These are phyloP conservation scores for Bruguiera gymnorhiza DNA, from an alignment of 345 rosid species.

Conservation along the genomic window DNA sequence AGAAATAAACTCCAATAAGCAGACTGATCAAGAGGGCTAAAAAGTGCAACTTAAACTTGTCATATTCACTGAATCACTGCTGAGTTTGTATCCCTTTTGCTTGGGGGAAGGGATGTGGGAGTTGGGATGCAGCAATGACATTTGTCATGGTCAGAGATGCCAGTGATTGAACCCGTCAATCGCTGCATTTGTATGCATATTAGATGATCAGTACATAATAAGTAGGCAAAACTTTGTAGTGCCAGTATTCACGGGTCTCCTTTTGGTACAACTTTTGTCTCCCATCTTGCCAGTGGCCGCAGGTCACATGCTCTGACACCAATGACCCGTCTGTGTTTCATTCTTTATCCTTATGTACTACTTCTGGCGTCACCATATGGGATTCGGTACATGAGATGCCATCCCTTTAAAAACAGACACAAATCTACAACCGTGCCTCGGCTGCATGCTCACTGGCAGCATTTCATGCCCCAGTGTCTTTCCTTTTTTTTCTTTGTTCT, in stretches of 20 bases:
- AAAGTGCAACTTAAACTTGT: not conserved
- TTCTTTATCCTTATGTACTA: slow-evolving; percentile 36
- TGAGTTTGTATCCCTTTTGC: not conserved
- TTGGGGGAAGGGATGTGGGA: slow-evolving; percentile 38
- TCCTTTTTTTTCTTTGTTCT: too few species aligned
- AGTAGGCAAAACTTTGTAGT: not conserved
- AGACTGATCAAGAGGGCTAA: not conserved
- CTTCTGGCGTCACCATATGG: slow-evolving; percentile 8
- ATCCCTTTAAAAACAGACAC: slow-evolving; percentile 10
- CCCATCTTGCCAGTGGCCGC: slow-evolving; percentile 28
- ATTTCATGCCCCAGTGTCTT: not conserved
- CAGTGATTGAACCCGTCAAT: too few species aligned
- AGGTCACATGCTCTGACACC: slow-evolving; percentile 54
- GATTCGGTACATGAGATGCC: not conserved
- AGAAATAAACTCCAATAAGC: not conserved
- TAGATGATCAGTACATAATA: not conserved
- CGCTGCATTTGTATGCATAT: not conserved
- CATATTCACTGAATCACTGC: not conserved
- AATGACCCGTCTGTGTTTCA: slow-evolving; percentile 21
- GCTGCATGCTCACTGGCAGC: not conserved
- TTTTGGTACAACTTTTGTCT: slow-evolving; percentile 36
- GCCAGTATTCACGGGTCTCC: slow-evolving; percentile 44
- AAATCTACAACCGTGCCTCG: slow-evolving; percentile 5
- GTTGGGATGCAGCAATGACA: not conserved
- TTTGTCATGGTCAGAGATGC: slow-evolving; percentile 9